Evolutionary conservation across 2,329 filamentous ascomycete species (phyloP), one percentile per base, ranked within the genome.

Genomic region (Aspergillus floridensis): DNA sequence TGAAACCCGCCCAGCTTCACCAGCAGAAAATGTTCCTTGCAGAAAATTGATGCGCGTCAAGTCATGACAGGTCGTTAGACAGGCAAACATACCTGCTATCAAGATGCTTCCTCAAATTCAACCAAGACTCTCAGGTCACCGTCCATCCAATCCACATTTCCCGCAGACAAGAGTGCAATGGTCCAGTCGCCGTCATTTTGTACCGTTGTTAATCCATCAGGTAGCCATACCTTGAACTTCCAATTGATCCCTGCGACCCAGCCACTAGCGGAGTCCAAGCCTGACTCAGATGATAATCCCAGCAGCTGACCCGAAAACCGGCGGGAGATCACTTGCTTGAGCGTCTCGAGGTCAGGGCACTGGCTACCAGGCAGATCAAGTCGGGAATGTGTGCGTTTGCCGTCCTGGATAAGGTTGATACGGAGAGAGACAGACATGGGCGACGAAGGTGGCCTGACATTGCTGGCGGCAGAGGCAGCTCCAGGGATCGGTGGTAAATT

Each of bases 71-170:
- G 38, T 44, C 38, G 38, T 35, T 24, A 48, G 32, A 22, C 29
- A 52, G 44, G 32, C 35, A 51, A 7, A 21, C 7, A 26, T 19
- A 19, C 16, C 12, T 31, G 14, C 38, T 22, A 14, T 59, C 21
- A 57, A 22, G 49, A 58, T 5, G 51, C 38, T 21, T 58, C 63
- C 32, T 67, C 70, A 44, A 75, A 51, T 47, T 79, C 77, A 29
- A 80, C 66, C 31, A 81, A 63, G 57, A 81, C 73, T 53, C 72
- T 76, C 58, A 81, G 60, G 46, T 79, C 72, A 4, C 73, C 73
- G 59, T 80, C 78, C 77, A 81, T 79, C 79, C 79, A 81, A 31
- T 80, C 78, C 2, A 79, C 73, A 11, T 74, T 75, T 19, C 74
- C 72, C 11, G 74, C 75, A 4, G 76, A 74, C 32, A 79, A 64